These are phyloP conservation scores for Vaccinium corymbosum DNA, from an alignment of 148 eudicot species.

Conservation along the genomic window DNA sequence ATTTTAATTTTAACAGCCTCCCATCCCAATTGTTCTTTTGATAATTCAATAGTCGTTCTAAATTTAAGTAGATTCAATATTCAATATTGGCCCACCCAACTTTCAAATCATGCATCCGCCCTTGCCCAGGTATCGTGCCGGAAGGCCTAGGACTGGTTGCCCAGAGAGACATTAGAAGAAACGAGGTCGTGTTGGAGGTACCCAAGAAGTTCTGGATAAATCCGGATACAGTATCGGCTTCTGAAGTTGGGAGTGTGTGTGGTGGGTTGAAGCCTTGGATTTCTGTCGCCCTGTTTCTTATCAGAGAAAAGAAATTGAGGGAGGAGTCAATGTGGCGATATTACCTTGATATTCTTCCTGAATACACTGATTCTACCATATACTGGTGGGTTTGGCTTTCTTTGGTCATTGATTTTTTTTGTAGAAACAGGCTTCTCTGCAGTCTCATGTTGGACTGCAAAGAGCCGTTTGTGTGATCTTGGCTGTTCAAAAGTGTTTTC, in stretches of 20 bases:
- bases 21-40: too few species aligned
- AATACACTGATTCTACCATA: conserved; percentile 72
- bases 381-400: conserved; percentile 67
- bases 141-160: conserved; percentile 89
- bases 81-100: too few species aligned
- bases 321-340: conserved; percentile 53
- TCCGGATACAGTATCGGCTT: conserved; percentile 62
- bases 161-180: conserved; percentile 53
- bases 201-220: conserved; percentile 83
- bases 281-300: conserved; percentile 74
- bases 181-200: conserved; percentile 92
- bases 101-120: too few species aligned
- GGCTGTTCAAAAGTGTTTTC: too few species aligned
- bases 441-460: too few species aligned
- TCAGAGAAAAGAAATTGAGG: conserved; percentile 56
- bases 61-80: too few species aligned
- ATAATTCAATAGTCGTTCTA: too few species aligned
- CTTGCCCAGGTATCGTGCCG: conserved; percentile 46
- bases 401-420: neutral
- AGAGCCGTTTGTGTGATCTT: too few species aligned
- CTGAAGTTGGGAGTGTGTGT: conserved; percentile 72
- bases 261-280: conserved; percentile 90
- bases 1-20: too few species aligned
- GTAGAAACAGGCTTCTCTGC: too few species aligned
- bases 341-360: conserved; percentile 72